phyloP scores from a whole-genome alignment of 2,329 filamentous ascomycete genomes.

The Hypoxylon sp. region DNA sequence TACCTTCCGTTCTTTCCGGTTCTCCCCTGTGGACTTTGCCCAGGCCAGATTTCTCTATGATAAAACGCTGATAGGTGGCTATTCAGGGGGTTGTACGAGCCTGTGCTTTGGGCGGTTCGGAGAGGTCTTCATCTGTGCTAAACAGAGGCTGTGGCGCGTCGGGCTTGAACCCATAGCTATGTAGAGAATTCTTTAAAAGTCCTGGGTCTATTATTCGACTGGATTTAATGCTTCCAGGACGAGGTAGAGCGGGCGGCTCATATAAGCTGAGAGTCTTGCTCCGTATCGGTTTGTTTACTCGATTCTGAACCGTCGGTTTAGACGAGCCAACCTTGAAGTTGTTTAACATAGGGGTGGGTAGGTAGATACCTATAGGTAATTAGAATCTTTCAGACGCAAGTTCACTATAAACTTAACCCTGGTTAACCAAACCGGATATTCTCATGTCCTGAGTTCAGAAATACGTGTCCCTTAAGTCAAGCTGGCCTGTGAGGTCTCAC shows the following conservation, averaged over 20 bases:
- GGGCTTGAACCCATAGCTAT: conserved; percentile 47
- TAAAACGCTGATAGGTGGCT: too few relatives aligned
- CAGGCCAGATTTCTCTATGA: background rate
- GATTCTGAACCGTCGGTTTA: too few relatives aligned
- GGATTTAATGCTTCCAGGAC: background rate
- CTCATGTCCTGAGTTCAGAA: too few relatives aligned
- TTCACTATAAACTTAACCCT: too few relatives aligned
- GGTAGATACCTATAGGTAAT: too few relatives aligned
- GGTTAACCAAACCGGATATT: too few relatives aligned
- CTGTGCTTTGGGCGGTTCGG: conserved; percentile 59
- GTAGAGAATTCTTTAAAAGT: background rate
- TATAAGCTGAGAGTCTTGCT: background rate
- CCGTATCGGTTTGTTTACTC: background rate
- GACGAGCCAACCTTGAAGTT: too few relatives aligned
- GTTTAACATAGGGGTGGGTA: too few relatives aligned
- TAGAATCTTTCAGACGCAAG: too few relatives aligned
- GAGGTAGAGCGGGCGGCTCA: background rate
- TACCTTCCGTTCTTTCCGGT: background rate
- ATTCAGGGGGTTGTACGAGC: conserved; percentile 56
- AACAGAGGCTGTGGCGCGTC: conserved; percentile 60
- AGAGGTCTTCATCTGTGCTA: conserved; percentile 63
- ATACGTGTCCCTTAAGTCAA: background rate
- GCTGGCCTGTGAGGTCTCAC: too few relatives aligned
- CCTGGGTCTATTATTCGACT: background rate
- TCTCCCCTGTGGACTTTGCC: too few relatives aligned